Base-by-base conservation (phyloP, 2,329 filamentous ascomycete species). In the Thelonectria olida region DNA sequence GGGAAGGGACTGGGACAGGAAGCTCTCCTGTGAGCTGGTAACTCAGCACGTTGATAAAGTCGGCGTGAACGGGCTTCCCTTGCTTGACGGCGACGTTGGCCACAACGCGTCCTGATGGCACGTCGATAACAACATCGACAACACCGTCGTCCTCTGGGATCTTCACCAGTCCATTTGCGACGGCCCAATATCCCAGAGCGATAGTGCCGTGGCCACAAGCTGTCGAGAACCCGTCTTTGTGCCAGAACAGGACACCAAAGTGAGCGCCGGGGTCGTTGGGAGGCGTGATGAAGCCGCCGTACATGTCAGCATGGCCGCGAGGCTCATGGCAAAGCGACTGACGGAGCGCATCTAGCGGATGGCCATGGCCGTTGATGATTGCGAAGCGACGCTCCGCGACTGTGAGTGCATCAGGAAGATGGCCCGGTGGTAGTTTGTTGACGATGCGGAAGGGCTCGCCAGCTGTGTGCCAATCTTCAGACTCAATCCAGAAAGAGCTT, bases 141-240 rank as follows among this genome's bases (percentile, higher is more conserved):
- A 0, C 22, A 0, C 61, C 63, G 9, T 51, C 31, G 4, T 22
- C 23, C 10, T 54, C 44, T 1, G 58, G 48, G 0, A 9, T 50
- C n/a, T 59, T 4, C 1, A 67, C 44, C 0, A 68, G 12, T 2
- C 38, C 20, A 3, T 54, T 65, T 0, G 36, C 48, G 0, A 70
- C 20, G 7, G 70, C 69, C 70, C 70, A 72, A 19, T 67, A 72
- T 0, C 71, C 70, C 5, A 73, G n/a, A 2, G 68, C 70, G 27
- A 73, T 73, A 0, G 71, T 72, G 0, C 69, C 71, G 7, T 73
- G 70, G 1, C 69, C 70, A 4, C 70, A 72, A 0, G 70, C 70
- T 0, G 70, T 72, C 1, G 70, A 73, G 50, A 72, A 72, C 7
- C 70, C 70, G 34, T 73, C 69, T 10, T 71, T 73, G 19, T 73